A percentile compares a stretch with the other conserved stretches of the same genome.
Conservation (phyloP, 208 protist genomes). For the Crithidia bombi region DNA sequence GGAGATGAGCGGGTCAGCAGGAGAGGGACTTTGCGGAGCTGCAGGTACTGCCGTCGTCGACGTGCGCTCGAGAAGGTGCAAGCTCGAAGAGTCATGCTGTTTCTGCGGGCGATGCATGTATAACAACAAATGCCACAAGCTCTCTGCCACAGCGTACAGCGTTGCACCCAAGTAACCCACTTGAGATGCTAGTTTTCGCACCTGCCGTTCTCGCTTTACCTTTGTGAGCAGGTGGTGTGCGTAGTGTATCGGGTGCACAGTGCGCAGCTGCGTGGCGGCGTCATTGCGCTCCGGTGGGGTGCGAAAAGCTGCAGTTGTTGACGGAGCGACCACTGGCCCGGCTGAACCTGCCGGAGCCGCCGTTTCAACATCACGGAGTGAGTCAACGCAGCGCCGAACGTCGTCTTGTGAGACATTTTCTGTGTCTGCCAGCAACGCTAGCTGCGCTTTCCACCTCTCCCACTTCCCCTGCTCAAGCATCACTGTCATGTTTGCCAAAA, state of each 20-base stretch:
- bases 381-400: neutral
- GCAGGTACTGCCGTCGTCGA: too few relatives aligned
- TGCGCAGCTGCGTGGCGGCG: constrained; percentile 45
- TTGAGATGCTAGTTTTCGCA: constrained; percentile 1
- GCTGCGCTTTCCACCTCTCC: constrained; percentile 10
- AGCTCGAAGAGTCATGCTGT: neutral
- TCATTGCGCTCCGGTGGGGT: constrained; percentile 1
- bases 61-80: too few relatives aligned
- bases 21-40: too few relatives aligned
- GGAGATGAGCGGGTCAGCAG: too few relatives aligned
- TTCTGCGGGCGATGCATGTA: neutral
- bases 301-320: neutral
- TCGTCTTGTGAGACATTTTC: neutral
- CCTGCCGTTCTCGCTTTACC: constrained; percentile 16
- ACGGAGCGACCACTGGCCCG: neutral
- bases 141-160: constrained; percentile 15
- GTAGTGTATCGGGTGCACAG: constrained; percentile 38
- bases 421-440: neutral
- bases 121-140: constrained; percentile 23
- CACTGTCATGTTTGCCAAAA: neutral
- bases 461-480: neutral
- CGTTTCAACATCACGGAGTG: neutral
- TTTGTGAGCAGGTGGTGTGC: constrained; percentile 44
- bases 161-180: constrained; percentile 27
- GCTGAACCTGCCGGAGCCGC: neutral